phyloP scores from a whole-genome alignment of 2,329 filamentous ascomycete species.

The Pseudogymnoascus pannorum region DNA sequence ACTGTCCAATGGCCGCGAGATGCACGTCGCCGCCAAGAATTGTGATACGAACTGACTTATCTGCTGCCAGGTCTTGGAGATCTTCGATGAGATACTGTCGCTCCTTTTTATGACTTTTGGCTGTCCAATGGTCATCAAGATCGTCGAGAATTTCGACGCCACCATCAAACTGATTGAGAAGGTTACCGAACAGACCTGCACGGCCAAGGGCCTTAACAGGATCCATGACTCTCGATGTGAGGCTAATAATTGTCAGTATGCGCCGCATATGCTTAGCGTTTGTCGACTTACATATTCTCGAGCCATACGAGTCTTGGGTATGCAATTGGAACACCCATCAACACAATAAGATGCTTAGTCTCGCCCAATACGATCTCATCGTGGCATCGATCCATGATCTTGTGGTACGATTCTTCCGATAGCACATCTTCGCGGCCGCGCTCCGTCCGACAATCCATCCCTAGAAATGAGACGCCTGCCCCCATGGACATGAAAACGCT shows the following conservation, averaged over 20 bases:
- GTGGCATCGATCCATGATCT: slow-evolving; percentile 79
- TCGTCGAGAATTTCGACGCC: slow-evolving; percentile 89
- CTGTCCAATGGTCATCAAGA: slow-evolving; percentile 94
- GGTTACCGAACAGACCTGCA: slow-evolving; percentile 68
- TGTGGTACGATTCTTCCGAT: slow-evolving; percentile 72
- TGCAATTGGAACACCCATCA: slow-evolving; percentile 76
- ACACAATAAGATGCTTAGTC: slow-evolving; percentile 81
- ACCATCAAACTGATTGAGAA: slow-evolving; percentile 85
- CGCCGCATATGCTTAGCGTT: background rate
- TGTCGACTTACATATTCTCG: slow-evolving; percentile 54
- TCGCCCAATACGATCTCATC: slow-evolving; percentile 74
- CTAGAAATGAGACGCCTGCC: slow-evolving; percentile 70
- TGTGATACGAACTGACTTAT: slow-evolving; percentile 85
- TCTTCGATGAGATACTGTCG: slow-evolving; percentile 82
- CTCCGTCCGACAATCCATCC: slow-evolving; percentile 86
- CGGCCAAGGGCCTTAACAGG: slow-evolving; percentile 84
- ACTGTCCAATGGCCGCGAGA: slow-evolving; percentile 84
- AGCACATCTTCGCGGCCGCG: slow-evolving; percentile 77
- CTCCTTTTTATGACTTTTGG: slow-evolving; percentile 88
- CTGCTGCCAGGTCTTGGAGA: slow-evolving; percentile 84
- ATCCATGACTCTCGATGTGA: slow-evolving; percentile 80
- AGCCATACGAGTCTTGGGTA: slow-evolving; percentile 71
- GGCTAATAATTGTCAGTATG: slow-evolving; percentile 39
- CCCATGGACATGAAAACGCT: slow-evolving; percentile 83
- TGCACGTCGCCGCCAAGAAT: slow-evolving; percentile 94